phyloP scores from a whole-genome alignment of 768 basidiomycete genomes.

The Leccinum incarnatum region DNA sequence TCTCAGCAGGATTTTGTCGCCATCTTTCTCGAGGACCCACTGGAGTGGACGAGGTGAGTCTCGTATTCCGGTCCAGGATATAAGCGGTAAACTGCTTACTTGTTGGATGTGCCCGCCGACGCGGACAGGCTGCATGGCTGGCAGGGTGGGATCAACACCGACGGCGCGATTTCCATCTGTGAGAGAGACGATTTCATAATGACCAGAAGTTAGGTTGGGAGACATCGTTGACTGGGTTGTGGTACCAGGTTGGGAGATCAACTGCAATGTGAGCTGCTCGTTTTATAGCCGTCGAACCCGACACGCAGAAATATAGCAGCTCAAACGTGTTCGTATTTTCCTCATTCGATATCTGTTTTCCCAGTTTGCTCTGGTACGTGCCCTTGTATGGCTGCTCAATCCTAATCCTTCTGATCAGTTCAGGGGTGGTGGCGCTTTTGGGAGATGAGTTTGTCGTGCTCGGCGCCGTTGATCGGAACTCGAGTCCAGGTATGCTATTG shows the following conservation, averaged over 20 bases:
- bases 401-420: neutral
- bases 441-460: neutral
- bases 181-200: neutral
- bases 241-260: neutral
- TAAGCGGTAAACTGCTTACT: neutral
- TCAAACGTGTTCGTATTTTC: neutral
- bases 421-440: neutral
- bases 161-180: neutral
- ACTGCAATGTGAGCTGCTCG: neutral
- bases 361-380: neutral
- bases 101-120: neutral
- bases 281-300: neutral
- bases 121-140: neutral
- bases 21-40: neutral
- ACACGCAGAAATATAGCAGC: neutral
- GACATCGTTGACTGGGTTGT: neutral
- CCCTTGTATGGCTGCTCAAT: neutral
- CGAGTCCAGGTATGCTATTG: neutral
- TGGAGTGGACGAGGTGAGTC: neutral
- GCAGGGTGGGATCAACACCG: neutral
- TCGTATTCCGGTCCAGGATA: neutral
- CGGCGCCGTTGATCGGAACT: neutral
- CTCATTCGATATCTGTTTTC: neutral
- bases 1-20: neutral
- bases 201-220: neutral